A percentile compares a stretch with the other conserved stretches of the same genome.
These are phyloP conservation scores for Fraxinus sp. DNA, from an alignment of 305 asterid species.

Conservation along the genomic window DNA sequence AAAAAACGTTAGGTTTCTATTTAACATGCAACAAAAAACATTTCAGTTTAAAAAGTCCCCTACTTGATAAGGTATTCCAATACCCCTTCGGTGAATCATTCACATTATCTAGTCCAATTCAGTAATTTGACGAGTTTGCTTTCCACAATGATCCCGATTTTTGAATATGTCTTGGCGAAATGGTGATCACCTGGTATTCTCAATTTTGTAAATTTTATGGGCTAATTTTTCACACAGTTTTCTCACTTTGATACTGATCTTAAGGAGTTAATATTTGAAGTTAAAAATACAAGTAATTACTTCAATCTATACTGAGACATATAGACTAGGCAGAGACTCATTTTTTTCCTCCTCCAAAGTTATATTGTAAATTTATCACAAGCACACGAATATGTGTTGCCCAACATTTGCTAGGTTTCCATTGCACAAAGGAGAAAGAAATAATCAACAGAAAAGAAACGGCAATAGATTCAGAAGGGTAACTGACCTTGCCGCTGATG, in stretches of 20 bases:
- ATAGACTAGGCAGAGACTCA: not conserved
- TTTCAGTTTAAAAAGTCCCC: not conserved
- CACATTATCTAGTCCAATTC: not conserved
- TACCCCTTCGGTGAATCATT: not conserved
- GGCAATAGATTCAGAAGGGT: not conserved
- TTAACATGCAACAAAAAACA: not conserved
- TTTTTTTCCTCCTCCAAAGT: not conserved
- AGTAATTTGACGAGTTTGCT: not conserved
- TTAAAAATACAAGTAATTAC: not conserved
- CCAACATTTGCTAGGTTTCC: not conserved
- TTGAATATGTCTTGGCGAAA: not conserved
- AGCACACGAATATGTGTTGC: not conserved
- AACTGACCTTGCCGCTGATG: conserved; percentile 98
- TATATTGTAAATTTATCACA: not conserved
- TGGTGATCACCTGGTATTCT: not conserved
- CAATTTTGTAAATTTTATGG: not conserved
- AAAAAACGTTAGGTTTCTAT: not conserved
- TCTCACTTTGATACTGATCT: not conserved
- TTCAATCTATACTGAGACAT: not conserved
- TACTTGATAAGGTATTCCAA: not conserved
- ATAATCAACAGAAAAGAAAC: not conserved
- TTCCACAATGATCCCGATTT: not conserved
- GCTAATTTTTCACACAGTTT: not conserved
- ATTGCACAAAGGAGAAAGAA: not conserved
- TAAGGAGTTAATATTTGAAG: not conserved